Evolutionary conservation across 192 early-diverging fungal genomes (phyloP), one percentile per base, ranked within the genome.

Genomic region (Coemansia sp.): DNA sequence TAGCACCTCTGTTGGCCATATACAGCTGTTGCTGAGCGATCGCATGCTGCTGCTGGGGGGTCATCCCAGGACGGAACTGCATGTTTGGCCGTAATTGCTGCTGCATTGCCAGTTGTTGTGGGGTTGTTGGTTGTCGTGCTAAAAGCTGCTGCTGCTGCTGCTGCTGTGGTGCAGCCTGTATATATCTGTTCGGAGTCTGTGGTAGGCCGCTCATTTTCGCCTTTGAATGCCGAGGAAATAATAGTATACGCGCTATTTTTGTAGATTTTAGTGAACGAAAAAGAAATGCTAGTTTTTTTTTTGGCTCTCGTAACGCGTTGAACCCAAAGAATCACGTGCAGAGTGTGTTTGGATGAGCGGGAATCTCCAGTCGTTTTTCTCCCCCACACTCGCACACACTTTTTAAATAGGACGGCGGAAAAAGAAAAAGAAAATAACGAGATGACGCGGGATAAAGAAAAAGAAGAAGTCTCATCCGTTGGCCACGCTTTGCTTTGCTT

Each of bases 171-270:
- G 64, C 65, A 14, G 54, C 58, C 22, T 55, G 77, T 56, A 62
- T 41, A 52, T 68, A 79, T 53, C 71, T 65, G 32, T 67, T 71
- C 6, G 77, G 71, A 6, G 77, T 71, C 59, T 79, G 77, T 49
- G 59, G 77, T 11, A 65, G 68, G 5, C 65, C 62, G 65, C 71
- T 73, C 76, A 79, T 79, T 66, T 48, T 65, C 8, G 22, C n/a
- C 0, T 40, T 40, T 3, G 38, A 40, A 29, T 29, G 29, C 29
- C 3, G 29, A 40, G 38, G 7, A 11, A 40, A 40, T 10, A 40
- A 40, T 40, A 40, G 11, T 40, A 40, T 40, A 40, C 38, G 38
- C 17, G 48, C 29, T 29, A 29, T 29, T 29, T 29, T 22, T n/a
- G 48, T 49, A 9, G 22, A 49, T n/a, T n/a, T 29, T 29, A 29